phyloP scores from a whole-genome alignment of 306 rosid genomes.

The Ziziphus jujuba region DNA sequence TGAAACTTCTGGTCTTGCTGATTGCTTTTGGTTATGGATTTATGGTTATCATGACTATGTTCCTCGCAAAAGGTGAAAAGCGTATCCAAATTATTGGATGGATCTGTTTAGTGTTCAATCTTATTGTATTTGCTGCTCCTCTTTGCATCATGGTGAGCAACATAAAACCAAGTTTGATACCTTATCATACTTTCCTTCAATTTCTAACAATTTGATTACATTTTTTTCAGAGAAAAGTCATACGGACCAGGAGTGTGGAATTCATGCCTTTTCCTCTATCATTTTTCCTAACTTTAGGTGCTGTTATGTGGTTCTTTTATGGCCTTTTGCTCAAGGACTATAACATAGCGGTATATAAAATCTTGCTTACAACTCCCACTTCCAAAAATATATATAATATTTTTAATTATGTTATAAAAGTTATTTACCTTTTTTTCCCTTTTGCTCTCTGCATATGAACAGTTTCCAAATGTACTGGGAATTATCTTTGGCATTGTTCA shows the following conservation, averaged over 20 bases:
- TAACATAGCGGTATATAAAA: constrained; percentile 71
- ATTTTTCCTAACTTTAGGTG: constrained; percentile 72
- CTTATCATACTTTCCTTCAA: background rate
- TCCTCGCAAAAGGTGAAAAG: constrained; percentile 52
- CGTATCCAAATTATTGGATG: constrained; percentile 74
- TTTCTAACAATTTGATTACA: background rate
- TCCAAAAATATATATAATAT: too few relatives aligned
- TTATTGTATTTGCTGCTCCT: constrained; percentile 86
- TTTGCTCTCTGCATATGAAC: constrained; percentile 10
- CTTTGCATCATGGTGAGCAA: constrained; percentile 68
- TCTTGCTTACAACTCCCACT: background rate
- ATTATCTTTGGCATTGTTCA: constrained; percentile 82
- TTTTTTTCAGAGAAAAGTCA: constrained; percentile 62
- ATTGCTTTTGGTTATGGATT: constrained; percentile 73
- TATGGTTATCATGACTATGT: constrained; percentile 63
- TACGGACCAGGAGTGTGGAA: constrained; percentile 76
- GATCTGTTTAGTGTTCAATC: constrained; percentile 82
- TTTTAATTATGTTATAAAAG: background rate
- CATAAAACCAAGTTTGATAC: background rate
- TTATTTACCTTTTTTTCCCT: constrained; percentile 6
- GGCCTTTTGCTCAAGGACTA: constrained; percentile 79
- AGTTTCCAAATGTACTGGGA: constrained; percentile 87
- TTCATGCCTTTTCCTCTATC: constrained; percentile 89
- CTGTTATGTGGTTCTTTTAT: constrained; percentile 95
- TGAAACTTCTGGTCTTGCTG: constrained; percentile 55